Percentiles rank a stretch among this genome's conserved stretches.
Evolutionary conservation across 208 protist species (phyloP).

Genomic region (Acanthamoeba royreba): DNA sequence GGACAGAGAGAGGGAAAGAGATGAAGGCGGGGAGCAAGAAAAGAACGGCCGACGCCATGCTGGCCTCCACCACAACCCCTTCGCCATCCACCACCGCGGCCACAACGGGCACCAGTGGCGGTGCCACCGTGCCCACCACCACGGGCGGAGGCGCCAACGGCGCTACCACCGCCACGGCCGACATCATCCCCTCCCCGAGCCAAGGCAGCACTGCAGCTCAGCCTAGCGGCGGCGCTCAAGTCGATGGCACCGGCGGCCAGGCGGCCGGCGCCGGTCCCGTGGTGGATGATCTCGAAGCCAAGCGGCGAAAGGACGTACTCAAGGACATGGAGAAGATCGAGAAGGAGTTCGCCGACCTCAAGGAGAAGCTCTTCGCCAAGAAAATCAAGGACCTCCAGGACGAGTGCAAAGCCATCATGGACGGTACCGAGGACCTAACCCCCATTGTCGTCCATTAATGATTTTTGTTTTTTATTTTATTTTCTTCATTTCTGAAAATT

Average conservation of each 20-base stretch:
- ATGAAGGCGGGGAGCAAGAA: slow-evolving; percentile 15
- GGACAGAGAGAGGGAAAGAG: background rate
- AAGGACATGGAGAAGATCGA: slow-evolving; percentile 62
- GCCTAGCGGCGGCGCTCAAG: too few species aligned
- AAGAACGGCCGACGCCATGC: slow-evolving; percentile 15
- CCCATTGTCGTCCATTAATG: background rate
- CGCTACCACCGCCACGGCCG: background rate
- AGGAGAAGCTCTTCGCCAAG: slow-evolving; percentile 69
- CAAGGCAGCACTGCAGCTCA: too few species aligned
- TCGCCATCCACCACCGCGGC: too few species aligned
- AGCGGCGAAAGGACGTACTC: slow-evolving; percentile 52
- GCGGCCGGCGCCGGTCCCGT: background rate
- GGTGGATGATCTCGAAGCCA: slow-evolving; percentile 52
- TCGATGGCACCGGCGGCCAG: too few species aligned
- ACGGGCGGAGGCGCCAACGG: background rate
- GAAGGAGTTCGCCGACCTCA: slow-evolving; percentile 67
- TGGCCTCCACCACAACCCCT: background rate
- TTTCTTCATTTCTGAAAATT: too few species aligned
- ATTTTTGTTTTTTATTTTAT: background rate
- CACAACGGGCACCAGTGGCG: too few species aligned
- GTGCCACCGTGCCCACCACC: too few species aligned
- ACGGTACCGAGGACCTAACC: background rate
- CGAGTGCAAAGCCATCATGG: slow-evolving; percentile 66
- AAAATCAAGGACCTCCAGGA: slow-evolving; percentile 61
- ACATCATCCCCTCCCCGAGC: too few species aligned